These are phyloP conservation scores for Hypoxylon sp. DNA, from an alignment of 2,329 filamentous ascomycete genomes.

Conservation along the genomic window DNA sequence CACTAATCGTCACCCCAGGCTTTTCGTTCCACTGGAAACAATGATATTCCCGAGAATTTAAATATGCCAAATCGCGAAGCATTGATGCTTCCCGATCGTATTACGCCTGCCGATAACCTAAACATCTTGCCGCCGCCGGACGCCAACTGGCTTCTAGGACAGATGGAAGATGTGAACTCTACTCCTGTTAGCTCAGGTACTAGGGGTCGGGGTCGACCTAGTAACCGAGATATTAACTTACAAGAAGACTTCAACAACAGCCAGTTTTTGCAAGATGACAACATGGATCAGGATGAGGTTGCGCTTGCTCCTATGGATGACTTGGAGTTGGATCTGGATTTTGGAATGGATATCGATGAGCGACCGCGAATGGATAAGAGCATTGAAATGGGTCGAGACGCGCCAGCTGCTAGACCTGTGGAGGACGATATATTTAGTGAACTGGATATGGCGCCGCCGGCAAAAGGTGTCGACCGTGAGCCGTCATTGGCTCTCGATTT, in stretches of 20 bases:
- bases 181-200: conserved; percentile 70
- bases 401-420: conserved; percentile 74
- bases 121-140: conserved; percentile 87
- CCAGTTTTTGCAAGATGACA: conserved; percentile 82
- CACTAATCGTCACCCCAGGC: conserved; percentile 72
- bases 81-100: conserved; percentile 89
- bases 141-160: conserved; percentile 84
- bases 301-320: conserved; percentile 73
- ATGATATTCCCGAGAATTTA: conserved; percentile 89
- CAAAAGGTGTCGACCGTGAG: conserved; percentile 71
- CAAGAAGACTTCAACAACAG: conserved; percentile 80
- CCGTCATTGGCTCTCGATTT: conserved; percentile 68
- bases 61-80: conserved; percentile 87
- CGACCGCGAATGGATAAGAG: conserved; percentile 71
- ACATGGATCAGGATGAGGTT: conserved; percentile 70
- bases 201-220: conserved; percentile 61
- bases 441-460: conserved; percentile 68
- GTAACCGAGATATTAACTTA: conserved; percentile 76
- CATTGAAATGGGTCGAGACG: conserved; percentile 92
- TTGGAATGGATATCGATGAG: conserved; percentile 81
- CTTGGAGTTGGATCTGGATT: conserved; percentile 80
- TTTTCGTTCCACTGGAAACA: conserved; percentile 93
- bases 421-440: conserved; percentile 81
- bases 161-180: conserved; percentile 74
- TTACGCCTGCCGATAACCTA: conserved; percentile 90